phyloP scores from a whole-genome alignment of 2,329 filamentous ascomycete species.

The Aureobasidium pullulans region DNA sequence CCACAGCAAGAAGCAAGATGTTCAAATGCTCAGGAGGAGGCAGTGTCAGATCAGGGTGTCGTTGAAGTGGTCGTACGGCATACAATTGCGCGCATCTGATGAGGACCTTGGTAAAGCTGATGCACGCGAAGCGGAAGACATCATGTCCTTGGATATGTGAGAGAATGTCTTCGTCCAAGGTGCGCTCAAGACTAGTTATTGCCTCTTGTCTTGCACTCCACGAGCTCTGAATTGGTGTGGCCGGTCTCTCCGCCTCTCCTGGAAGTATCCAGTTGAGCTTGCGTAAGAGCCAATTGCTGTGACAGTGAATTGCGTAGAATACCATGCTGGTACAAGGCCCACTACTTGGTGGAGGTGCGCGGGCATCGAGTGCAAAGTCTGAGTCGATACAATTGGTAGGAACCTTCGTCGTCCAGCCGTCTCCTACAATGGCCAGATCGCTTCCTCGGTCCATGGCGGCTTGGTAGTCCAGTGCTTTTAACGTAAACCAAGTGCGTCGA shows the following conservation, averaged over 20 bases:
- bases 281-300: background rate
- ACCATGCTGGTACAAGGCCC: background rate
- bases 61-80: constrained; percentile 6
- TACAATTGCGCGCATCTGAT: background rate
- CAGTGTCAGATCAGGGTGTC: background rate
- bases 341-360: background rate
- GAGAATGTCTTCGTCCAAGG: background rate
- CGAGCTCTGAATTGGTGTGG: background rate
- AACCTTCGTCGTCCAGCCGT: background rate
- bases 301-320: background rate
- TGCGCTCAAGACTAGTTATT: background rate
- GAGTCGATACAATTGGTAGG: background rate
- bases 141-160: background rate
- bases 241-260: background rate
- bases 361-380: background rate
- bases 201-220: constrained; percentile 8
- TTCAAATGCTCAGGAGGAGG: constrained; percentile 4
- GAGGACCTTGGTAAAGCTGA: constrained; percentile 4
- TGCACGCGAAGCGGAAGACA: background rate
- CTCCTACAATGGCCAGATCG: background rate
- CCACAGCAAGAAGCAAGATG: constrained; percentile 2
- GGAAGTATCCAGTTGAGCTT: constrained; percentile 1
- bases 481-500: constrained; percentile 1
- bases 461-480: constrained; percentile 9
- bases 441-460: constrained; percentile 9